Evolutionary conservation across 352 stramenopile genomes (phyloP), one percentile per base, ranked within the genome.

Genomic region (Pythium plurisporium): DNA sequence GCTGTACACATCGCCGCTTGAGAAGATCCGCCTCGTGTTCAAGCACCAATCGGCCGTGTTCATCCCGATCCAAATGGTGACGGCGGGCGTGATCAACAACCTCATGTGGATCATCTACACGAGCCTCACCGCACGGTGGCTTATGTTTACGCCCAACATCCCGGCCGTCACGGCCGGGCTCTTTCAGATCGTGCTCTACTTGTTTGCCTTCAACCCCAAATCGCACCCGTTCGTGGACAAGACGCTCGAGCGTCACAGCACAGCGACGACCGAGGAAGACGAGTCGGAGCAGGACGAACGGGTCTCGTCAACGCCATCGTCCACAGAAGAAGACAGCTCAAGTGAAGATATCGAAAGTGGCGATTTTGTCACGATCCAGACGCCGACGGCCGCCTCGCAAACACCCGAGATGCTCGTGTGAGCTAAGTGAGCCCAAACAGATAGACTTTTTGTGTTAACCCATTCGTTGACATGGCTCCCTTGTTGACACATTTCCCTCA

Each of bases 1-100:
- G 48, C 74, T 87, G 14, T 85, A 83, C 65, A 67, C 64, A 38
- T 83, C 74, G n/a, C 77, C 77, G 3, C 74, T 87, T 41, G 70
- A 80, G 36, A 77, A 8, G 17, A 49, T 49, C 22, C 6, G 26
- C 23, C 8, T 36, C 17, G 43, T 49, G 11, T 8, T 49, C 26
- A 65, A 64, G 59, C 70, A 72, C 68, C 72, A 71, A 36, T 37
- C 23, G 3, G 43, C 43, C 25, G 27, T 36, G 23, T 49, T 36
- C 14, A 4, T 49, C 6, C 20, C 20, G 8, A 49, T 49, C 27
- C 14, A 36, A 8, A 49, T 87, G 67, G 66, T 87, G 17, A 48
- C 64, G 41, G 72, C 70, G 11, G 74, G 72, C 40, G 75, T 68
- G 20, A 66, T 74, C 61, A 87, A 81, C 65, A 85, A 84, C 62